phyloP scores from a whole-genome alignment of 768 basidiomycete species.

The Infundibulicybe gibba region DNA sequence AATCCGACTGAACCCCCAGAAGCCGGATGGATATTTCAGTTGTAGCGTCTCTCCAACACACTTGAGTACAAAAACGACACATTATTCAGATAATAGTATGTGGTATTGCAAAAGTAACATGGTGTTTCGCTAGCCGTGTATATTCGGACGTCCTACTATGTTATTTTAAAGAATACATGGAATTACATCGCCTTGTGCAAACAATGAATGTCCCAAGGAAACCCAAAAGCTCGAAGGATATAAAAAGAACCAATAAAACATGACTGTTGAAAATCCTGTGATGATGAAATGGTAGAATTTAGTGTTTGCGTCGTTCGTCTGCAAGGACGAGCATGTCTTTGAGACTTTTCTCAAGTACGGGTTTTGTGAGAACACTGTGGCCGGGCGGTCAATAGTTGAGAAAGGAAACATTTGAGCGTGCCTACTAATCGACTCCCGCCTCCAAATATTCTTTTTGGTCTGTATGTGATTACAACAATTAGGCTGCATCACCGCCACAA shows the following conservation, averaged over 20 bases:
- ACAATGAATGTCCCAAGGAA: conserved; percentile 1
- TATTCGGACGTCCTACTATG: no score
- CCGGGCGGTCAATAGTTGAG: neutral
- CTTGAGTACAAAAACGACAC: no score
- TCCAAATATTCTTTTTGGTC: conserved; percentile 76
- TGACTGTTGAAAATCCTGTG: conserved; percentile 3
- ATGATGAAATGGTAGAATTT: conserved; percentile 2
- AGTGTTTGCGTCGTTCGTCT: conserved; percentile 40
- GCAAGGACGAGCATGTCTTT: conserved; percentile 41
- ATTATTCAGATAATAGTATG: conserved; percentile 2
- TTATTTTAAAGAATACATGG: no score
- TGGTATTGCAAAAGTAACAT: neutral
- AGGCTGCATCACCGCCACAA: neutral
- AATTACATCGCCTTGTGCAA: neutral
- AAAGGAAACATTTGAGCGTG: conserved; percentile 8
- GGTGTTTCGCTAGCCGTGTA: no score
- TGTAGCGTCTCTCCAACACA: no score
- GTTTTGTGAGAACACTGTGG: conserved; percentile 72
- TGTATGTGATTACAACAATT: conserved; percentile 19
- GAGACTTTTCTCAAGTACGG: conserved; percentile 62
- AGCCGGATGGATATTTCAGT: no score
- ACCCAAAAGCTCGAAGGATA: conserved; percentile 2
- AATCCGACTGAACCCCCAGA: conserved; percentile 24
- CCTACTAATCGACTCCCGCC: conserved; percentile 74
- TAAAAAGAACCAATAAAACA: neutral